Percentiles rank a stretch among this genome's conserved stretches.
Conservation (phyloP, 2,329 filamentous ascomycete genomes). For the Diaporthe aspalathi region DNA sequence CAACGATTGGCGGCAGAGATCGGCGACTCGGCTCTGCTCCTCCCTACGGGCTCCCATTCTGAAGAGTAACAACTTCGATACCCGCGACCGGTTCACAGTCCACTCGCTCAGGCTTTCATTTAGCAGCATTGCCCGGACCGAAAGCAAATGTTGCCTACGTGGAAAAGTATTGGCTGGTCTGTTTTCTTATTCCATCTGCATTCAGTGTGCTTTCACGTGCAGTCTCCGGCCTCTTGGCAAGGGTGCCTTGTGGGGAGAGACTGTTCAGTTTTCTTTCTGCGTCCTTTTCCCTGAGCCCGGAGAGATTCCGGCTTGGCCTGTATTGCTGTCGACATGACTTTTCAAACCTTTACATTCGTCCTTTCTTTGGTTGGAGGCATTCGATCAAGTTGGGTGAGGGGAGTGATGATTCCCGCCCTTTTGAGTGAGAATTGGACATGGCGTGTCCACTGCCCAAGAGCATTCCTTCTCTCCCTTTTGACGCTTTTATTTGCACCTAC, state of each 20-base stretch:
- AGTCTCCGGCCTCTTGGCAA: not conserved
- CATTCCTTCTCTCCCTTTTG: constrained; percentile 5
- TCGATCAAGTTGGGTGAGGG: not conserved
- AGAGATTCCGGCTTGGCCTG: constrained; percentile 33
- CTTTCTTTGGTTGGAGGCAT: constrained; percentile 28
- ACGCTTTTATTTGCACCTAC: constrained; percentile 14
- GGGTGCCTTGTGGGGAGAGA: constrained; percentile 9
- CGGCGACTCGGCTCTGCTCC: not conserved
- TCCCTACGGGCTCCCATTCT: no score
- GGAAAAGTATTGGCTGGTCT: constrained; percentile 30
- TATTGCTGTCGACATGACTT: constrained; percentile 37
- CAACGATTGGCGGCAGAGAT: not conserved
- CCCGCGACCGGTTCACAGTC: not conserved
- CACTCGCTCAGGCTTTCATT: constrained; percentile 5
- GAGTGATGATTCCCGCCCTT: not conserved
- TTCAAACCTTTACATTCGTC: constrained; percentile 38
- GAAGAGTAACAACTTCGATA: not conserved
- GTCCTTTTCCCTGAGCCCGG: constrained; percentile 23
- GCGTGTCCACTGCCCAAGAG: not conserved
- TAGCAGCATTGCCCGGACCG: constrained; percentile 18
- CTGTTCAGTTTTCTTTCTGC: constrained; percentile 29
- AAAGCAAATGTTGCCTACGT: constrained; percentile 16
- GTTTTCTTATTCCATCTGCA: constrained; percentile 23
- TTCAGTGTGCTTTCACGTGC: constrained; percentile 2
- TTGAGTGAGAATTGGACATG: not conserved